phyloP scores from a whole-genome alignment of 257 asterid species.

The Solanum gandarillasii region DNA sequence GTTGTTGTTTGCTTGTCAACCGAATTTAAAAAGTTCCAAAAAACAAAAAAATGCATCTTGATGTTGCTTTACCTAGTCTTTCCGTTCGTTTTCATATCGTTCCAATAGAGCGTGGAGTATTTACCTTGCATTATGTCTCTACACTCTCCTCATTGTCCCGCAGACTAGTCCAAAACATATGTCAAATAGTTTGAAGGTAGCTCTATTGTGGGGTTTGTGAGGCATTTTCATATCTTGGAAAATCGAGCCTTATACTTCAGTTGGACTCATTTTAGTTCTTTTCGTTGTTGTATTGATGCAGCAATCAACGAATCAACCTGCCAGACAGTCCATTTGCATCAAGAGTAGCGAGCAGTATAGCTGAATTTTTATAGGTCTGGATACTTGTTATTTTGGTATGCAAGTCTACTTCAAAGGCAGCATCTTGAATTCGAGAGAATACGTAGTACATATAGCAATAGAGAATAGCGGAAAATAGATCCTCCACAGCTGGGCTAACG shows the following conservation, averaged over 20 bases:
- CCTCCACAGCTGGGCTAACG: slow-evolving; percentile 13
- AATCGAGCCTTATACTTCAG: no score
- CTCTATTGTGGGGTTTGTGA: neutral
- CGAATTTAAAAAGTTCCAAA: neutral
- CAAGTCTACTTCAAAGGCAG: slow-evolving; percentile 16
- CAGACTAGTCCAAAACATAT: neutral
- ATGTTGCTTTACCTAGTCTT: neutral
- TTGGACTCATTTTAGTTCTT: neutral
- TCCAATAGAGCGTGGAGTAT: neutral
- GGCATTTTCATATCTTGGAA: neutral
- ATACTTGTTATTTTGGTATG: slow-evolving; percentile 9
- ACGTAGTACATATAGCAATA: slow-evolving; percentile 10
- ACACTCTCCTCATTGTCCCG: neutral
- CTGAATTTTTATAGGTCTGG: slow-evolving; percentile 40
- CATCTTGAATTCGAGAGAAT: slow-evolving; percentile 21
- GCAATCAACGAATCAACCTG: slow-evolving; percentile 46
- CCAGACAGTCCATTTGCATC: slow-evolving; percentile 69
- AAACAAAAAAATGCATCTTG: neutral
- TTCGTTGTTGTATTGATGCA: slow-evolving; percentile 6
- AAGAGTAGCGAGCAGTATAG: slow-evolving; percentile 27
- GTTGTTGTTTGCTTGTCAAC: neutral
- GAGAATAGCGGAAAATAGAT: slow-evolving; percentile 10
- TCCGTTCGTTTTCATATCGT: neutral
- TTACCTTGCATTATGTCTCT: neutral
- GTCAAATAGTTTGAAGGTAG: neutral